Evolutionary conservation across 768 basidiomycete species (phyloP).

Genomic region (Mrakia frigida): DNA sequence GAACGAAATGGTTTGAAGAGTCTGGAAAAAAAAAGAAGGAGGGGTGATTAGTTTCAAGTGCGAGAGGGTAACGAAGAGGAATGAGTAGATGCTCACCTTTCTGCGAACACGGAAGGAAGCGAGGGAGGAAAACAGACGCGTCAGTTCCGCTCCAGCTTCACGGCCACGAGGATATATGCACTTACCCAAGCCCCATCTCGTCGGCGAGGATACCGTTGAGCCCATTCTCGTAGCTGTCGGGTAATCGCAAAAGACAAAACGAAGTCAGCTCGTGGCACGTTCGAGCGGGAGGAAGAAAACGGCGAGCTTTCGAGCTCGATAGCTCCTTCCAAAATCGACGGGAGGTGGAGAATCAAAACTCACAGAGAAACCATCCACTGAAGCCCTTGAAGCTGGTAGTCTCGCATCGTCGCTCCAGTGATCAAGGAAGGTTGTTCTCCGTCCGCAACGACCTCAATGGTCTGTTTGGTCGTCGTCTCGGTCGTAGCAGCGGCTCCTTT

Average conservation of each 20-base stretch:
- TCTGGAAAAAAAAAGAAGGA: conserved; percentile 51
- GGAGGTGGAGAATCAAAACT: conserved; percentile 56
- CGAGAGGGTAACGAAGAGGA: neutral
- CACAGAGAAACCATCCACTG: conserved; percentile 84
- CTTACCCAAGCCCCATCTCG: conserved; percentile 85
- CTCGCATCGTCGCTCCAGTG: conserved; percentile 77
- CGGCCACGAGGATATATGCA: neutral
- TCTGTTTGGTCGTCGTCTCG: conserved; percentile 35
- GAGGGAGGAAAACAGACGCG: neutral
- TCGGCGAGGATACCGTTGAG: conserved; percentile 58
- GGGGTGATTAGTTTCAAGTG: neutral
- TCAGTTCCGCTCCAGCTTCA: neutral
- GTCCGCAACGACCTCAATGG: conserved; percentile 33
- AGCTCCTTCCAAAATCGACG: conserved; percentile 33
- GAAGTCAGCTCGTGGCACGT: neutral
- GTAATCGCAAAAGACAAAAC: neutral
- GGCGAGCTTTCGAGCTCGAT: too few relatives aligned
- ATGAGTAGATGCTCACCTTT: neutral
- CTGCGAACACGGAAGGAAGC: neutral
- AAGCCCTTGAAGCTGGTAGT: conserved; percentile 88
- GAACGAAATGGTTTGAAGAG: conserved; percentile 90
- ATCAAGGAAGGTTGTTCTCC: conserved; percentile 65
- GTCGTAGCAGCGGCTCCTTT: too few relatives aligned
- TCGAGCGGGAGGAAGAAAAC: too few relatives aligned
- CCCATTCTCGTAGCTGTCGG: conserved; percentile 20